Evolutionary conservation across 2,329 filamentous ascomycete genomes (phyloP), one percentile per base, ranked within the genome.

Genomic region (Aureobasidium musti): DNA sequence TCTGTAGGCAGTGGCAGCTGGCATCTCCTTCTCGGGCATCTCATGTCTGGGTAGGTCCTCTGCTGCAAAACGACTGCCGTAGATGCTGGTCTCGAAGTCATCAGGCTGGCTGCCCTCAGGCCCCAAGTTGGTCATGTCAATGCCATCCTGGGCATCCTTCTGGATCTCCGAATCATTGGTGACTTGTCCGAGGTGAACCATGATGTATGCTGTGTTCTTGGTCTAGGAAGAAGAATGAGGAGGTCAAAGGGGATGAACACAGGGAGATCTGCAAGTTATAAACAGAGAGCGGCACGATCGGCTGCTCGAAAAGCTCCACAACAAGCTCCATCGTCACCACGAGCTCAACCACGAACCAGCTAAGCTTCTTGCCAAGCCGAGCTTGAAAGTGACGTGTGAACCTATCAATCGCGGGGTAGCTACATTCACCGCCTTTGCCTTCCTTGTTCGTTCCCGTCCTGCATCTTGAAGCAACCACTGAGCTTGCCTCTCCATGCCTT

Each of bases 1-100:
- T 57, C 92, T 89, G 78, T 97, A 97, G n/a, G 94, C 94, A 63
- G 97, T 86, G 71, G 96, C 91, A 72, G 86, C 88, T 52, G 94
- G 94, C 93, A 97, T 97, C 79, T 96, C 91, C 23, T 80, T 74
- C 73, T 97, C 92, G 1, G 94, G 92, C 87, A 98, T 97, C 80
- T 92, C 89, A 74, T 90, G 83, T 74, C 85, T 86, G 33, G 93
- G 92, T 49, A 98, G 83, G 73, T 96, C 91, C 74, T 90, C 82
- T 37, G 86, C 85, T 26, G 94, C 94, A 76, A 92, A 97, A 70
- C 84, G 87, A 69, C 90, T 93, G 74, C 93, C 94, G 76, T 97
- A 98, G 73, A 97, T 91, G 70, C 89, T 92, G 47, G 90, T 88
- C 64, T 88, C 90, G 80, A 88, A 89, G 74, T 82, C 80, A 79